Evolutionary conservation across 2,329 filamentous ascomycete species (phyloP), one percentile per base, ranked within the genome.

Genomic region (Cladophialophora yegresii): DNA sequence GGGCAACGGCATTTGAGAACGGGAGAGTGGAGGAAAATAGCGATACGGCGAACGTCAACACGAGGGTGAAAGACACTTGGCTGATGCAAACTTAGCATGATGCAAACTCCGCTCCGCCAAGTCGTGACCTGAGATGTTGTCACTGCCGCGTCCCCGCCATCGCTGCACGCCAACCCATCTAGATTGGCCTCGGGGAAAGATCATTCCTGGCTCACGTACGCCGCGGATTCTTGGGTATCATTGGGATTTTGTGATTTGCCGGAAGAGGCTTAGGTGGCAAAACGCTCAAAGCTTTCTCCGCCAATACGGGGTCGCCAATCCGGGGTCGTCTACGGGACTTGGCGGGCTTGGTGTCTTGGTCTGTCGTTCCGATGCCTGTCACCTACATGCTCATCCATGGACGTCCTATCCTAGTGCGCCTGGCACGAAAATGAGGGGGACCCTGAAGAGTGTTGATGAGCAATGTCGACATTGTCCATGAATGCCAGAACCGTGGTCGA

Each of bases 201-300:
- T 50, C 47, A 13, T 26, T 22, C 47, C 47, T 26, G 47, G 47
- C 47, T 26, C 47, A 50, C 47, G 47, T 50, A 50, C 8, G 47
- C 47, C 47, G 22, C 47, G 47, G 10, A 5, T 23, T 50, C 47
- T 50, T 50, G 23, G 47, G 47, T 50, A 12, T 20, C 47, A 50
- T 50, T 50, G 47, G 47, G 47, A 50, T 50, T 50, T 26, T 2
- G 9, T 50, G 20, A 50, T 50, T 50, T 50, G 47, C 47, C 47
- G 47, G 47, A 50, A 50, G 20, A 23, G 47, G 47, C 23, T 50
- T 50, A 50, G 47, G 47, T 50, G 47, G 47, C 47, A 50, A 50
- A 8, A 26, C 20, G 13, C 4, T 4, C 16, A 50, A 50, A 50
- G 47, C 47, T 50, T 50, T 50, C 47, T 50, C 47, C 47, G 47